Conservation (phyloP, 768 basidiomycete species). For the Agrocybe praecox region DNA sequence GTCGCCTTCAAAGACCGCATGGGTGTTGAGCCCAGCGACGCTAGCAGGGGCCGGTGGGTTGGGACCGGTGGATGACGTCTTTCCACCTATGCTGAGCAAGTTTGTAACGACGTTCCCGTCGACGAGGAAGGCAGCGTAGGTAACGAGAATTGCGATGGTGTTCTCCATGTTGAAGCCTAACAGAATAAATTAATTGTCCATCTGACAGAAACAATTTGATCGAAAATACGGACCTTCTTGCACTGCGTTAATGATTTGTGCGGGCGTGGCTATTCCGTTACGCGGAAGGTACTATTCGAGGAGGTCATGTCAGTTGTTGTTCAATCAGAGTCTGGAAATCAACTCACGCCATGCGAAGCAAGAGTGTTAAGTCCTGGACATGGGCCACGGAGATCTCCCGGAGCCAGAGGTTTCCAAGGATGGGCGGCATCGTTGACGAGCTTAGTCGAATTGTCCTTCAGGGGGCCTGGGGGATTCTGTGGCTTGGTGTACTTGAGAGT, state of each 20-base stretch:
- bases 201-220: too few relatives aligned
- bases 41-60: conserved; percentile 23
- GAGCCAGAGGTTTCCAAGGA: too few relatives aligned
- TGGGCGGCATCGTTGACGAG: too few relatives aligned
- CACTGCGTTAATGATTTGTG: too few relatives aligned
- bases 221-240: too few relatives aligned
- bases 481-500: too few relatives aligned
- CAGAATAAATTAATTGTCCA: background rate
- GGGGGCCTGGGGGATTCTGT: too few relatives aligned
- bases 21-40: conserved; percentile 24
- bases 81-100: conserved; percentile 24
- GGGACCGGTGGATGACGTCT: conserved; percentile 22
- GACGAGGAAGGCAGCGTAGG: too few relatives aligned
- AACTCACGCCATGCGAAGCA: too few relatives aligned
- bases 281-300: conserved; percentile 17
- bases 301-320: background rate
- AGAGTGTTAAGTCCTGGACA: too few relatives aligned
- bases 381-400: too few relatives aligned
- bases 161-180: conserved; percentile 25
- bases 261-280: conserved; percentile 17
- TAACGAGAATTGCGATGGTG: conserved; percentile 20
- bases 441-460: too few relatives aligned
- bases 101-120: conserved; percentile 25
- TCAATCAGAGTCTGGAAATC: background rate
- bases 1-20: conserved; percentile 24